Percentiles rank a stretch among this genome's conserved stretches.
These are phyloP conservation scores for Tillandsia fasciculata DNA, from an alignment of 176 grass and related monocot species.

Conservation along the genomic window DNA sequence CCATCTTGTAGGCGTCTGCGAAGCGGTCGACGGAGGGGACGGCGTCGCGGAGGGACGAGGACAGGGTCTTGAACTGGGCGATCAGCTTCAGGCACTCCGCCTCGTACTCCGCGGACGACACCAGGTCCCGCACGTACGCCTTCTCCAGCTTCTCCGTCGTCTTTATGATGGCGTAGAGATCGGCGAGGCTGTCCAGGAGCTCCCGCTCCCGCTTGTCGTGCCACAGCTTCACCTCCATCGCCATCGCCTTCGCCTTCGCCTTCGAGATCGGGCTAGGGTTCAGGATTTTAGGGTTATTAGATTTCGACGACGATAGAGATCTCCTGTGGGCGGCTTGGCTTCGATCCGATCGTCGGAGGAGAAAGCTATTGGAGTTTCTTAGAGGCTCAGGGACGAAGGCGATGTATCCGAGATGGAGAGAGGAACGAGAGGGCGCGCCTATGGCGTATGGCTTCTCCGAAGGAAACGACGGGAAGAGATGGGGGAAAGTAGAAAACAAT, in stretches of 20 bases:
- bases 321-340: too few species aligned
- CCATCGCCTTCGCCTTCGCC: conserved; percentile 53
- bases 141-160: conserved; percentile 93
- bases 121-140: conserved; percentile 92
- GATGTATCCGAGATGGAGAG: too few species aligned
- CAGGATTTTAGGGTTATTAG: neutral
- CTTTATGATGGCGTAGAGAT: conserved; percentile 93
- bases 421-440: too few species aligned
- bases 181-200: conserved; percentile 82
- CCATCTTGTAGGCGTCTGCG: conserved; percentile 73
- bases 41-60: conserved; percentile 56
- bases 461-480: too few species aligned
- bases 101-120: conserved; percentile 84
- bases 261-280: neutral
- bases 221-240: conserved; percentile 87
- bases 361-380: too few species aligned
- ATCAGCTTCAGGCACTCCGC: conserved; percentile 96
- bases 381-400: too few species aligned
- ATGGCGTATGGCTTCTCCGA: too few species aligned
- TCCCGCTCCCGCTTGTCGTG: conserved; percentile 88
- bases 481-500: too few species aligned
- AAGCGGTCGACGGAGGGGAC: conserved; percentile 70
- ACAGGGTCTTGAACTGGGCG: conserved; percentile 83
- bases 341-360: too few species aligned
- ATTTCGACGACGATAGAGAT: neutral